Percentiles rank a stretch among this genome's conserved stretches.
These are phyloP conservation scores for Perilla frutescens DNA, from an alignment of 257 asterid genomes.

Conservation along the genomic window DNA sequence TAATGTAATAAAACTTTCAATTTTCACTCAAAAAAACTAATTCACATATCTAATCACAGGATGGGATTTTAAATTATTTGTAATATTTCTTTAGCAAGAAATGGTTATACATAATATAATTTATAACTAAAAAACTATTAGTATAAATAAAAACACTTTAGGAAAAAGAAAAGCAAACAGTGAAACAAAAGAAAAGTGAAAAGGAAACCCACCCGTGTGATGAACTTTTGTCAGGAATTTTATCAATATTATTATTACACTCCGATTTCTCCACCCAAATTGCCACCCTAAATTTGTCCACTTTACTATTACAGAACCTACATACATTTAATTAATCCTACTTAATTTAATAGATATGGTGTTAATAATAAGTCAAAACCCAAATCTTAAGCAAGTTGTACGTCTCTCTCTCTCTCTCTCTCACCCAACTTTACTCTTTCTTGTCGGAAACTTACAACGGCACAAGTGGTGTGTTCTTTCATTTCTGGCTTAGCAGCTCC, in stretches of 20 bases:
- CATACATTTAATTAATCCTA: constrained; percentile 21
- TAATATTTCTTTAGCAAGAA: too few relatives aligned
- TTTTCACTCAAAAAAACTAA: too few relatives aligned
- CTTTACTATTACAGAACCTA: constrained; percentile 13
- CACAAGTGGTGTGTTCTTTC: constrained; percentile 30
- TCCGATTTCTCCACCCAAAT: background rate
- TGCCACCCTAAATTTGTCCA: background rate
- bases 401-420: constrained; percentile 40
- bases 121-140: too few relatives aligned
- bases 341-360: constrained; percentile 24
- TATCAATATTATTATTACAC: constrained; percentile 10
- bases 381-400: constrained; percentile 49
- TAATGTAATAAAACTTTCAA: too few relatives aligned
- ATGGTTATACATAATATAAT: too few relatives aligned
- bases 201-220: constrained; percentile 6
- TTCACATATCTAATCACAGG: too few relatives aligned
- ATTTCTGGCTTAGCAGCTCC: constrained; percentile 31
- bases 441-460: constrained; percentile 37
- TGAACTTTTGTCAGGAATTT: constrained; percentile 31
- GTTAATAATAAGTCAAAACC: constrained; percentile 31
- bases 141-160: too few relatives aligned
- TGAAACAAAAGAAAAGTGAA: background rate
- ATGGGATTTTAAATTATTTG: too few relatives aligned
- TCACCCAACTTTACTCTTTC: constrained; percentile 46
- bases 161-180: too few relatives aligned